Evolutionary conservation across 805 yeast species (phyloP).

Genomic region (Brettanomyces sp.): DNA sequence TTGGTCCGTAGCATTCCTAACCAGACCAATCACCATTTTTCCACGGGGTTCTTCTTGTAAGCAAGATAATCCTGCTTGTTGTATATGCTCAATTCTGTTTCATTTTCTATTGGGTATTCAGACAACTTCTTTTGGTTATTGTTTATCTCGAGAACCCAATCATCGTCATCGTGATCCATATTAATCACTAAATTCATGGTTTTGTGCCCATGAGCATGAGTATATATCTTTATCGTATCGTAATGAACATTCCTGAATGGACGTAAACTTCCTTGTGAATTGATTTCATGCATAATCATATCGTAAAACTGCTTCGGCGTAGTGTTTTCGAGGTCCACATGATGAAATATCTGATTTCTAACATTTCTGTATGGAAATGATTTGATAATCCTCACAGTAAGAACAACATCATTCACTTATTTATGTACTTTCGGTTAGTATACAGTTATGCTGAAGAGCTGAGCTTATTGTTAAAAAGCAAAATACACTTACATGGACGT

Average conservation of each 20-base stretch:
- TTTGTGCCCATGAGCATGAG: conserved; percentile 92
- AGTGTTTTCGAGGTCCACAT: conserved; percentile 60
- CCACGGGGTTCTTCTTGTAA: conserved; percentile 77
- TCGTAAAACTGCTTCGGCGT: conserved; percentile 59
- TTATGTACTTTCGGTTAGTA: neutral
- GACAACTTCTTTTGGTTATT: conserved; percentile 32
- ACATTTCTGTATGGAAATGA: conserved; percentile 89
- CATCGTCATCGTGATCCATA: conserved; percentile 66
- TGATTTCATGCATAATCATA: conserved; percentile 33
- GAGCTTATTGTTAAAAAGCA: too few species aligned
- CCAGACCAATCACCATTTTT: conserved; percentile 56
- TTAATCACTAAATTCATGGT: conserved; percentile 88
- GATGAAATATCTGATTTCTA: conserved; percentile 59
- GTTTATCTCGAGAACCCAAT: conserved; percentile 48
- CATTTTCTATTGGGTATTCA: conserved; percentile 64
- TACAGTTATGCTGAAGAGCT: too few species aligned
- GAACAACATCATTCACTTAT: conserved; percentile 50
- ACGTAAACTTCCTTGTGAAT: conserved; percentile 57
- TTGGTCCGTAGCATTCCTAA: too few species aligned
- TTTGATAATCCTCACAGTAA: conserved; percentile 81
- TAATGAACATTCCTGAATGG: conserved; percentile 73
- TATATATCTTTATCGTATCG: conserved; percentile 76
- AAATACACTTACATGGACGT: conserved; percentile 42
- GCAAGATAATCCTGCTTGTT: conserved; percentile 55
- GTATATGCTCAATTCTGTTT: conserved; percentile 84